phyloP scores from a whole-genome alignment of 352 stramenopile genomes.

The Pythium oligandrum region DNA sequence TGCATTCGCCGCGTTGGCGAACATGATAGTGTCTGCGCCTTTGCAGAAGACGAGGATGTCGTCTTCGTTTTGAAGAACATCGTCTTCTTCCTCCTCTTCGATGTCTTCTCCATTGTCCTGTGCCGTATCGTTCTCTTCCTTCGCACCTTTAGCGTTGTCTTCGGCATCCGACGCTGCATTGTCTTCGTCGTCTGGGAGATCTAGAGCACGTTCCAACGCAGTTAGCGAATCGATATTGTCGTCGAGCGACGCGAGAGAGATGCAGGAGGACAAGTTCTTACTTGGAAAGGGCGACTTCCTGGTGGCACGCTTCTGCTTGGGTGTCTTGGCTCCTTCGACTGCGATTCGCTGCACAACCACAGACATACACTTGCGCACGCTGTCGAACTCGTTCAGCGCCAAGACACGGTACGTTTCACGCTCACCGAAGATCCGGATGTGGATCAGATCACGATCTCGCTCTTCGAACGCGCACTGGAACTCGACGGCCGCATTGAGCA shows the following conservation, averaged over 20 bases:
- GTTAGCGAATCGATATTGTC: constrained; percentile 20
- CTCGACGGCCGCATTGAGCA: constrained; percentile 72
- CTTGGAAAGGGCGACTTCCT: no score
- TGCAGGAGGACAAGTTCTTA: constrained; percentile 14
- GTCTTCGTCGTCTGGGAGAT: constrained; percentile 1
- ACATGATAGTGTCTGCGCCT: constrained; percentile 88
- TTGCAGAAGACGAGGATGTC: constrained; percentile 84
- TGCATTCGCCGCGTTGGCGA: constrained; percentile 59
- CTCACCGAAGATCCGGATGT: constrained; percentile 75
- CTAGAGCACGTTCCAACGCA: constrained; percentile 26
- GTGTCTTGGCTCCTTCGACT: no score
- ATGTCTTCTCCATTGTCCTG: constrained; percentile 16
- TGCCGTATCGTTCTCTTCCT: constrained; percentile 7
- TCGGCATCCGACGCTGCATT: constrained; percentile 4
- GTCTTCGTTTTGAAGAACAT: constrained; percentile 18
- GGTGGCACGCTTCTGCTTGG: neutral
- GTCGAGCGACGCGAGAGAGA: constrained; percentile 6
- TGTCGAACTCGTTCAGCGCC: constrained; percentile 85
- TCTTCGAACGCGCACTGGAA: constrained; percentile 80
- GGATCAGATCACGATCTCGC: constrained; percentile 68
- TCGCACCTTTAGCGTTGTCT: neutral
- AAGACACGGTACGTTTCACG: constrained; percentile 69
- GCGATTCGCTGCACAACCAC: constrained; percentile 61
- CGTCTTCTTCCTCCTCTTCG: constrained; percentile 16
- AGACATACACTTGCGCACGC: constrained; percentile 83